Percentiles rank a stretch among this genome's conserved stretches.
These are phyloP conservation scores for Aschersonia sp. DNA, from an alignment of 2,329 filamentous ascomycete genomes.

Conservation along the genomic window DNA sequence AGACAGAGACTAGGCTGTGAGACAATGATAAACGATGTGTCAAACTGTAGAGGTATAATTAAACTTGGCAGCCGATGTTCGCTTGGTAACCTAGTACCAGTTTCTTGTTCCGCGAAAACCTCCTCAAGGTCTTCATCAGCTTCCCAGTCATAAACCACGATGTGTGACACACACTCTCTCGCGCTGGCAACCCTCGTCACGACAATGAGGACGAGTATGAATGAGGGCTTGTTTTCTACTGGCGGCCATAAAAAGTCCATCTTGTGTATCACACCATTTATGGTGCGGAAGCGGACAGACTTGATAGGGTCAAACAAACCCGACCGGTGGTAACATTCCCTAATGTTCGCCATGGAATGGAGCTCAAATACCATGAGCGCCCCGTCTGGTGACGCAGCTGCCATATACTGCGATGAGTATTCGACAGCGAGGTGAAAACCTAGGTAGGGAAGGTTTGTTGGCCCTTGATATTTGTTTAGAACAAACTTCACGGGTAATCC, in stretches of 20 bases:
- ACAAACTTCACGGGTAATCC: conserved; percentile 43
- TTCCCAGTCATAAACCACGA: conserved; percentile 49
- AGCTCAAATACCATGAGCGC: conserved; percentile 61
- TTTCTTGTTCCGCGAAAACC: conserved; percentile 30
- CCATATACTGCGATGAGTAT: conserved; percentile 54
- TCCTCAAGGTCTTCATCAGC: conserved; percentile 29
- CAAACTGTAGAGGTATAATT: conserved; percentile 56
- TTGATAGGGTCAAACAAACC: conserved; percentile 45
- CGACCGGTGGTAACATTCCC: conserved; percentile 28
- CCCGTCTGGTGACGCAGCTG: conserved; percentile 55
- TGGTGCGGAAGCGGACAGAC: conserved; percentile 22
- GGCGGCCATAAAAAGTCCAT: conserved; percentile 75
- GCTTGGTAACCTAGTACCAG: conserved; percentile 33
- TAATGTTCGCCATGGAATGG: conserved; percentile 38
- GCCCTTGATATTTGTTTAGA: conserved; percentile 42
- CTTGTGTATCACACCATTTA: conserved; percentile 66
- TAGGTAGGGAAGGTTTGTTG: conserved; percentile 41
- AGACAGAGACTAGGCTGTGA: conserved; percentile 44
- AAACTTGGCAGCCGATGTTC: conserved; percentile 49
- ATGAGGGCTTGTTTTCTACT: conserved; percentile 48
- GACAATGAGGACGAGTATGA: conserved; percentile 61
- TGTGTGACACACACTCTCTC: conserved; percentile 23
- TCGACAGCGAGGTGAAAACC: conserved; percentile 63
- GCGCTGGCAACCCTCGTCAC: conserved; percentile 23
- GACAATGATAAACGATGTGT: conserved; percentile 57